phyloP scores from a whole-genome alignment of 2,329 filamentous ascomycete genomes.

The Epichloe baconii region DNA sequence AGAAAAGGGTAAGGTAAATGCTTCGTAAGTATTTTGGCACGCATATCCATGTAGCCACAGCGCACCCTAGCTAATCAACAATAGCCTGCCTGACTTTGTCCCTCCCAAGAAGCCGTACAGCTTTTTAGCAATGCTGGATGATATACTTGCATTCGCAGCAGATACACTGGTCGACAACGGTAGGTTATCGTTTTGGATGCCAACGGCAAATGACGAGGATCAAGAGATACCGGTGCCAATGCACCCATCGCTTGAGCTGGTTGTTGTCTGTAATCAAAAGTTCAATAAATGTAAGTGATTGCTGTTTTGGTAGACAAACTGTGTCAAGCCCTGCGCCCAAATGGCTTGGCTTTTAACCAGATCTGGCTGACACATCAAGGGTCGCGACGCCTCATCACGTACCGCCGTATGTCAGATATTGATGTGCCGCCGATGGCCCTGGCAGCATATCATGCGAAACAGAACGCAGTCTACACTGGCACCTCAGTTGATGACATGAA shows the following conservation, averaged over 20 bases:
- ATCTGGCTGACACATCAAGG: conserved; percentile 27
- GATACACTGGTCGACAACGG: conserved; percentile 65
- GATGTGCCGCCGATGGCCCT: conserved; percentile 35
- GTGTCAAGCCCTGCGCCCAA: neutral
- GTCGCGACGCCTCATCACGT: conserved; percentile 82
- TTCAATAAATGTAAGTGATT: conserved; percentile 69
- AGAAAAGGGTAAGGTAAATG: conserved; percentile 55
- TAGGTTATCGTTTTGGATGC: conserved; percentile 92
- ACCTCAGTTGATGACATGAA: conserved; percentile 46
- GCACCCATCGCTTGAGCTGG: conserved; percentile 61
- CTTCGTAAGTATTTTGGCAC: conserved; percentile 41
- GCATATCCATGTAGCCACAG: neutral
- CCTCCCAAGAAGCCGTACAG: conserved; percentile 87
- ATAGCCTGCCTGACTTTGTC: conserved; percentile 50
- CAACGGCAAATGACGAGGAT: conserved; percentile 69
- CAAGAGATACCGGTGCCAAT: conserved; percentile 63
- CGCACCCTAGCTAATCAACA: neutral
- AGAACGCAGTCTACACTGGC: conserved; percentile 23
- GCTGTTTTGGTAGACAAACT: neutral
- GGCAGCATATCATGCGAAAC: conserved; percentile 18
- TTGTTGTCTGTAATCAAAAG: conserved; percentile 66
- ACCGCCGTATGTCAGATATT: conserved; percentile 53
- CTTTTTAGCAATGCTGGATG: conserved; percentile 78
- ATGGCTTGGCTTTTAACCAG: neutral
- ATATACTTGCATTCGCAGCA: conserved; percentile 74